Base-by-base conservation (phyloP, 2,329 filamentous ascomycete genomes). In the Sclerotinia sclerotiorum region DNA sequence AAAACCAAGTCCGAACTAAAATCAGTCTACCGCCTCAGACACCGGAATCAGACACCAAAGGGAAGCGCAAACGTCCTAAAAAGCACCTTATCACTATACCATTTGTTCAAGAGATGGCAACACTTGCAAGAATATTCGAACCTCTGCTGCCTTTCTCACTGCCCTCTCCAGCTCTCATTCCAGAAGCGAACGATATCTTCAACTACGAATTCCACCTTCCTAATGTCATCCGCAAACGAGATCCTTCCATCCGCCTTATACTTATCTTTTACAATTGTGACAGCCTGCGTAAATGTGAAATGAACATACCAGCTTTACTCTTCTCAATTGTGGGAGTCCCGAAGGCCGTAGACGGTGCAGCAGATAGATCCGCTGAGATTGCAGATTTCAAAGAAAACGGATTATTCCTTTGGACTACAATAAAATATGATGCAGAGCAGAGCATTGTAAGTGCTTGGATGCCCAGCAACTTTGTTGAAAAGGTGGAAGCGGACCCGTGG, bases 81-180 rank as follows among this genome's bases (percentile, higher is more conserved):
- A 68, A 58, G 21, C 49, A 66, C 11, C 51, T 72, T 17, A 62
- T 55, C 24, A 72, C 70, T 27, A 15, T 55, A 0, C 70, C 68
- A 8, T 73, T 72, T 61, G 17, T 29, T 21, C 51, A 57, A n/a
- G 68, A 73, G 62, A 64, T 70, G 49, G 39, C 29, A 5, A 67
- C 58, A 13, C 64, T 72, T 7, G 29, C 66, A 11, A n/a, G 39
- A 29, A 48, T 70, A 3, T 72, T 73, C 42, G 17, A 60, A n/a
- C 64, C 69, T n/a, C 21, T 72, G 5, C 67, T 73, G 2, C 70
- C 70, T 5, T 70, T 71, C 46, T 48, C 48, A 6, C 52, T 52
- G 10, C 48, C 61, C 24, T 29, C 24, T 60, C 39, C 29, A 5
- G 15, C 42, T 48, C 5, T n/a, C 4, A 48, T 48, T 32, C 27